Base-by-base conservation (phyloP, 2,329 filamentous ascomycete genomes). In the Kalmusia sp. region DNA sequence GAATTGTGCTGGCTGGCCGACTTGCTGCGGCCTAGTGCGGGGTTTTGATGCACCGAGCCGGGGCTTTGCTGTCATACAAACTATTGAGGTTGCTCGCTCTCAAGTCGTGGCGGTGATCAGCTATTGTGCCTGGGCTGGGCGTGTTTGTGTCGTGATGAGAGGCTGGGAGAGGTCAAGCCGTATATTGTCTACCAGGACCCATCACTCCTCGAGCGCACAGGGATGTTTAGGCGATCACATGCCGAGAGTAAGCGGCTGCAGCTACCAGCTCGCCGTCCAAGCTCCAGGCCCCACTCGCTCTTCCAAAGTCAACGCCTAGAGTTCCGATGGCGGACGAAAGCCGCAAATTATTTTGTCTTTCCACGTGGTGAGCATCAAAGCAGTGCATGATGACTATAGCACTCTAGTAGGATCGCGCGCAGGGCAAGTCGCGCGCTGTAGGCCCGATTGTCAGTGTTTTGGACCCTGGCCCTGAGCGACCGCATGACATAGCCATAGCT, bases 401-500 rank as follows among this genome's bases (percentile, higher is more conserved):
- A n/a, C n/a, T n/a, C n/a, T n/a, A n/a, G n/a, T n/a, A n/a, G n/a
- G n/a, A n/a, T n/a, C n/a, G n/a, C n/a, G n/a, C n/a, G n/a, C n/a
- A n/a, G n/a, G n/a, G n/a, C 14, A 12, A 11, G 14, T 22, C 14
- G 35, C 35, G 9, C 35, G 19, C 24, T 38, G 35, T 15, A 24
- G 11, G 35, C 17, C 9, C 19, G 35, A 14, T 22, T n/a, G 8
- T 22, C 6, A 24, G 19, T 7, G 41, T 30, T 17, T 15, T 44
- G 28, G 41, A 44, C 41, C 41, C 41, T 44, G 41, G 27, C 14
- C n/a, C 19, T 14, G 1, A 33, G 39, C 30, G 39, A 25, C 24
- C 39, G 24, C 39, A 43, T 43, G 39, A 43, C 39, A 43, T 43
- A 30, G 25, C 39, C 39, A 19, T 43, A 33, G 17, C 30, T 51